Conservation (phyloP, 176 grass and related monocot genomes). For the Oryza australiensis region DNA sequence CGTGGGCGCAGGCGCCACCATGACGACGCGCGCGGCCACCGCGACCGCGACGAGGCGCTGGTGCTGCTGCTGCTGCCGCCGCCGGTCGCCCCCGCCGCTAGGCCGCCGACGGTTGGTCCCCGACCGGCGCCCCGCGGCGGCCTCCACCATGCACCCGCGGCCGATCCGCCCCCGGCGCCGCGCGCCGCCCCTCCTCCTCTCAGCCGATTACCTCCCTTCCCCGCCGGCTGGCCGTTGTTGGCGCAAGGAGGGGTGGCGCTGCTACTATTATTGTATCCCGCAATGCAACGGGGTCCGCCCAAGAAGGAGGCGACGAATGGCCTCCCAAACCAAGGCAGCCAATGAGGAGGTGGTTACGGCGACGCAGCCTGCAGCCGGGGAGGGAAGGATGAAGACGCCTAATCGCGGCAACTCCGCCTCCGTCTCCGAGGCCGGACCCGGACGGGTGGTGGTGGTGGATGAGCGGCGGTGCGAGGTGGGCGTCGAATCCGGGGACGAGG, state of each 20-base stretch:
- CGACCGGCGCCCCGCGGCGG: constrained; percentile 61
- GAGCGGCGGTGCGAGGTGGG: no score
- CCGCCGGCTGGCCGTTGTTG: neutral
- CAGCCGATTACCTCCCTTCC: neutral
- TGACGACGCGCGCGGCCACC: constrained; percentile 36
- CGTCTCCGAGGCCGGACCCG: no score
- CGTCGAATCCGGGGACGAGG: neutral
- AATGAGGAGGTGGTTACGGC: neutral
- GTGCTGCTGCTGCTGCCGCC: constrained; percentile 6
- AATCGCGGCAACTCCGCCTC: no score
- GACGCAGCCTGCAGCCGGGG: no score
- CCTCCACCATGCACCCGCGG: constrained; percentile 50
- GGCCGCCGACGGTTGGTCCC: constrained; percentile 61
- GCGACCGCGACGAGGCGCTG: constrained; percentile 43
- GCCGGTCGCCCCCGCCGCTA: constrained; percentile 42
- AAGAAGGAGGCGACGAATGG: neutral
- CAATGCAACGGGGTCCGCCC: no score
- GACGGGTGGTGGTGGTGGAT: neutral
- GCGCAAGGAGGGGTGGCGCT: neutral
- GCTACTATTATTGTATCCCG: neutral
- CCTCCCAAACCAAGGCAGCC: neutral
- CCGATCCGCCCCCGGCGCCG: constrained; percentile 34
- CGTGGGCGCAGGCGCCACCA: constrained; percentile 25
- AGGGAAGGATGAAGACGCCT: neutral
- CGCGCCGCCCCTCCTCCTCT: constrained; percentile 8